phyloP scores from a whole-genome alignment of 768 basidiomycete species.

The Melanogaster broomeanus region DNA sequence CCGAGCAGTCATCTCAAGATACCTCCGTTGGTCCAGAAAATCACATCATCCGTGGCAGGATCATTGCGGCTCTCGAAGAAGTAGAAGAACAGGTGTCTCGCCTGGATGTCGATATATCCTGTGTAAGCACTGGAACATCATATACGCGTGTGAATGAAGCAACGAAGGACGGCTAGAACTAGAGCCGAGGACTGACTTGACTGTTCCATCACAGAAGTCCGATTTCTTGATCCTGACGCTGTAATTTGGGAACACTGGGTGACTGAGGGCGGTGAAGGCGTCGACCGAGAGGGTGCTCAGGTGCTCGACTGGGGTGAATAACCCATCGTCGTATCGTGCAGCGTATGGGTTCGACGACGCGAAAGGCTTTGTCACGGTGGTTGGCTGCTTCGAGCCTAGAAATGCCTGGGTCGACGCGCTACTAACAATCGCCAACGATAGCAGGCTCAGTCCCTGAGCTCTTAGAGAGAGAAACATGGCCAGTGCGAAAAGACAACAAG shows the following conservation, averaged over 20 bases:
- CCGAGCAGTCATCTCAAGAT: slow-evolving; percentile 26
- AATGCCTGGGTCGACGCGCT: slow-evolving; percentile 22
- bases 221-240: slow-evolving; percentile 42
- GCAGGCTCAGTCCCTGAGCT: slow-evolving; percentile 6
- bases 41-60: slow-evolving; percentile 58
- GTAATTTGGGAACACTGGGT: slow-evolving; percentile 47
- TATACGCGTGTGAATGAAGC: background rate
- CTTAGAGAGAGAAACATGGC: slow-evolving; percentile 9
- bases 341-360: slow-evolving; percentile 7
- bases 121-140: slow-evolving; percentile 54
- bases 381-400: slow-evolving; percentile 9
- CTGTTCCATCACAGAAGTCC: slow-evolving; percentile 41
- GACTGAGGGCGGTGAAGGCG: slow-evolving; percentile 39
- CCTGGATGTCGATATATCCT: slow-evolving; percentile 67
- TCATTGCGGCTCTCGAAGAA: slow-evolving; percentile 71
- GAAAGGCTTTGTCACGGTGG: background rate
- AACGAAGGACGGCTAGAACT: background rate
- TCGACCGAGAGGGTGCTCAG: slow-evolving; percentile 27
- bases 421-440: slow-evolving; percentile 17
- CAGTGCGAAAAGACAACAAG: background rate
- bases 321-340: slow-evolving; percentile 26
- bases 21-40: slow-evolving; percentile 62
- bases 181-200: slow-evolving; percentile 28
- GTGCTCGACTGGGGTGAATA: slow-evolving; percentile 37
- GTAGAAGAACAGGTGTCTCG: slow-evolving; percentile 70